Base-by-base conservation (phyloP, 208 protist species). In the Leishmania arabica region DNA sequence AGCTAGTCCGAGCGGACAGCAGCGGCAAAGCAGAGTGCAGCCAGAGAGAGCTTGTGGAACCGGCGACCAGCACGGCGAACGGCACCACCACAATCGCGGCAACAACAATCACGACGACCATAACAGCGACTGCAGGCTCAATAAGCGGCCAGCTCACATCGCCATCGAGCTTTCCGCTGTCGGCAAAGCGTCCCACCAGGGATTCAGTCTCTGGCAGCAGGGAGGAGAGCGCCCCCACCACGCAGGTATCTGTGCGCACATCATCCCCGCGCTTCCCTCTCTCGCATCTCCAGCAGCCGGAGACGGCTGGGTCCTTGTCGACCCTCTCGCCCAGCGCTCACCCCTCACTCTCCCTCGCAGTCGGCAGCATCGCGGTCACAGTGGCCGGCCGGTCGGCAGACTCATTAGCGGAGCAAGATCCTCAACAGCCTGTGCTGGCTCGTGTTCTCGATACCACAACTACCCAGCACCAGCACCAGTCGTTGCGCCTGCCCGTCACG, bases 1-100 rank as follows among this genome's bases (percentile, higher is more conserved):
- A 45, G 74, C 66, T 84, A 13, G 80, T 80, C 66, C 69, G 58
- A 9, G 40, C 75, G 1, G 75, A 56, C 72, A 81, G 51, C 62
- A 21, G 19, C 27, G 56, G 76, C 69, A 54, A 53, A 45, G 62
- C 2, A 34, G 76, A 85, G 62, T n/a, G 53, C 40, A 62, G 45
- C 19, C 77, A 62, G 21, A 53, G 47, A 31, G 53, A 56, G 4
- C 1, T 40, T 7, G 60, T n/a, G 75, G 74, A 68, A n/a, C 60
- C 64, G 64, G 56, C 17, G 56, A 74, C 24, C 62, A 73, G 62
- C 24, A 17, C 37, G 56, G 53, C 58, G 40, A 77, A 74, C 47
- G 64, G 42, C 34, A 75, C 53, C 37, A 76, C 42, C n/a, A 31
- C 15, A 19, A 51, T 53, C 31, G 47, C 27, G 47, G 47, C 70